Percentiles rank a stretch among this genome's conserved stretches.
Evolutionary conservation across 345 rosid genomes (phyloP).

Genomic region (Odontarrhena argentea): DNA sequence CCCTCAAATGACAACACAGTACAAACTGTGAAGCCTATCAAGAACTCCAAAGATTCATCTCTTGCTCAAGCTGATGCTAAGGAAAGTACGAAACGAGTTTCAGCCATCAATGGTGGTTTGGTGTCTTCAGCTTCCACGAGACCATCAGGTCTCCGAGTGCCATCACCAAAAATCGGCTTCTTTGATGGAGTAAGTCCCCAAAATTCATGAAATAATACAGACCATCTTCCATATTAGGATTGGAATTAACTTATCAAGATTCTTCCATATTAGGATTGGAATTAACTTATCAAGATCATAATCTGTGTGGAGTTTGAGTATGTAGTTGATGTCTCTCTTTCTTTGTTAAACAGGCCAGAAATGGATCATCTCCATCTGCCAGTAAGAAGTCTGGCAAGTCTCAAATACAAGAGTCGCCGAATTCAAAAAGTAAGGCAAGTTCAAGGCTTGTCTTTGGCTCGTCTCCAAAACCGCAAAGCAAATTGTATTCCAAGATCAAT

Average conservation of each 20-base stretch:
- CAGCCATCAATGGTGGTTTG: constrained; percentile 43
- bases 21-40: constrained; percentile 39
- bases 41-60: constrained; percentile 44
- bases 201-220: constrained; percentile 1
- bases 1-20: constrained; percentile 24
- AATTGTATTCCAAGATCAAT: constrained; percentile 43
- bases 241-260: not conserved
- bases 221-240: not conserved
- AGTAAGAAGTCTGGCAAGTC: constrained; percentile 53
- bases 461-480: constrained; percentile 49
- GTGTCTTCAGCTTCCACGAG: constrained; percentile 43
- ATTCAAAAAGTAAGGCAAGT: constrained; percentile 31
- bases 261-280: not conserved
- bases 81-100: constrained; percentile 46
- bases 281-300: not conserved
- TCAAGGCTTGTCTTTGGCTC: constrained; percentile 37
- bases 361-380: constrained; percentile 52
- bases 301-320: constrained; percentile 12
- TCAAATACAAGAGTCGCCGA: constrained; percentile 39
- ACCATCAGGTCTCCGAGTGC: constrained; percentile 90
- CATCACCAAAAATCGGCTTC: constrained; percentile 91
- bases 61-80: constrained; percentile 46
- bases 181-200: constrained; percentile 87
- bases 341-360: constrained; percentile 53
- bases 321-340: constrained; percentile 18